A percentile compares a stretch with the other conserved stretches of the same genome.
Evolutionary conservation across 176 grass and related monocot genomes (phyloP).

Genomic region (Cenchrus purpureus): DNA sequence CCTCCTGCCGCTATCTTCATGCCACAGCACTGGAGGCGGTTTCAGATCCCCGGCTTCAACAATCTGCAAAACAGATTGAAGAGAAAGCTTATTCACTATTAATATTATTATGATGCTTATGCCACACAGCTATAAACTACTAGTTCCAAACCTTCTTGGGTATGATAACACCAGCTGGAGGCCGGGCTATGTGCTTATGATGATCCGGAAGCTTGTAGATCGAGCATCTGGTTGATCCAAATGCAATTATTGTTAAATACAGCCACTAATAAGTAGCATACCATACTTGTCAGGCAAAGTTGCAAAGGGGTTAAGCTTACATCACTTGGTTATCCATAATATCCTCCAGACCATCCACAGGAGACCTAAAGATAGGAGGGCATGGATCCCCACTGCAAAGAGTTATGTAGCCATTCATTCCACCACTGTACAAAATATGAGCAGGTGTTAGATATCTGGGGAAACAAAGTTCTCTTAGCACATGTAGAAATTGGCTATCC

Average conservation of each 20-base stretch:
- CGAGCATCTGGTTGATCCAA: conserved; percentile 62
- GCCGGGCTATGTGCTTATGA: conserved; percentile 82
- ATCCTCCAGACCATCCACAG: conserved; percentile 79
- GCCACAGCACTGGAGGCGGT: conserved; percentile 92
- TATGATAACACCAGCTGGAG: conserved; percentile 83
- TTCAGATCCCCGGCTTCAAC: conserved; percentile 88
- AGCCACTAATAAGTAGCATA: conserved; percentile 22
- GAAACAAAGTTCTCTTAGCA: not conserved
- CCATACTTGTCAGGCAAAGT: conserved; percentile 5
- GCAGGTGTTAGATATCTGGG: conserved; percentile 20
- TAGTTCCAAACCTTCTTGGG: conserved; percentile 76
- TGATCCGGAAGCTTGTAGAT: conserved; percentile 94
- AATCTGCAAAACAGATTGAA: conserved; percentile 54
- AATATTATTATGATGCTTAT: not conserved
- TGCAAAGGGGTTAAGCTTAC: conserved; percentile 49
- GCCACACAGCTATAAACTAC: not conserved
- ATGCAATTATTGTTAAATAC: conserved; percentile 36
- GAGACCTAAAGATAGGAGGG: conserved; percentile 85
- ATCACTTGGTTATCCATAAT: conserved; percentile 99
- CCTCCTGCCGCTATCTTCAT: conserved; percentile 87
- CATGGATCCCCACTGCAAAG: conserved; percentile 92
- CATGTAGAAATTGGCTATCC: not conserved
- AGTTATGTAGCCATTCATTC: conserved; percentile 96
- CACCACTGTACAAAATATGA: conserved; percentile 69
- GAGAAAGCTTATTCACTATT: conserved; percentile 15